These are phyloP conservation scores for Erysiphe pulchra DNA, from an alignment of 2,329 filamentous ascomycete genomes.

Conservation along the genomic window DNA sequence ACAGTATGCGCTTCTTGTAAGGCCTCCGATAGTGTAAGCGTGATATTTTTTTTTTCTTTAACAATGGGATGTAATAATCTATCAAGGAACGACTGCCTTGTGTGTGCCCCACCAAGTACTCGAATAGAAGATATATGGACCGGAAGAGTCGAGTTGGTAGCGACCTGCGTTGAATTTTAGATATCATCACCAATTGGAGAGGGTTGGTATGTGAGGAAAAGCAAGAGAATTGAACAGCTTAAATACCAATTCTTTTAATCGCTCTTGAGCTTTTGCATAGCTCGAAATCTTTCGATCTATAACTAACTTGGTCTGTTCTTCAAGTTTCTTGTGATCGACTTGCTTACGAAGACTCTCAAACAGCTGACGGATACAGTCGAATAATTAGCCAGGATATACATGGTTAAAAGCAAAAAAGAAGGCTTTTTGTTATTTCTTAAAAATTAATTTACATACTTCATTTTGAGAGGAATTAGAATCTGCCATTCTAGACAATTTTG, in stretches of 20 bases:
- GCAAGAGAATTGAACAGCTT: neutral
- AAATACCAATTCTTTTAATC: conserved; percentile 37
- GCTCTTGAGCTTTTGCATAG: conserved; percentile 25
- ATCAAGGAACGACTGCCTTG: conserved; percentile 63
- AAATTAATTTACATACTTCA: conserved; percentile 15
- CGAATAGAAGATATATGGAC: conserved; percentile 70
- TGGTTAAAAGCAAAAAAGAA: neutral
- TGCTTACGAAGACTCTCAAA: conserved; percentile 32
- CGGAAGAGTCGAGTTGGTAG: conserved; percentile 62
- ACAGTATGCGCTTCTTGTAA: conserved; percentile 43
- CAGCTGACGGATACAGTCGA: conserved; percentile 18
- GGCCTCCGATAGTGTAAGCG: conserved; percentile 59
- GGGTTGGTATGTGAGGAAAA: neutral
- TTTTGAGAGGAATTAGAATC: conserved; percentile 14
- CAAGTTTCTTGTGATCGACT: conserved; percentile 29
- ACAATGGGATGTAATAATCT: conserved; percentile 57
- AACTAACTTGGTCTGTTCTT: conserved; percentile 32
- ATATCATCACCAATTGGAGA: neutral
- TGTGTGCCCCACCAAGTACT: conserved; percentile 59
- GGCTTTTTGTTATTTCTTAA: conserved; percentile 4
- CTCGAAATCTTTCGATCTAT: conserved; percentile 17
- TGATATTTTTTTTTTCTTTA: conserved; percentile 34
- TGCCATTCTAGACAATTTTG: conserved; percentile 5
- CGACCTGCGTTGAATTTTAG: conserved; percentile 25
- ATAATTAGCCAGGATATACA: neutral